Conservation (phyloP, 345 rosid species). For the Eutrema heterophyllum region DNA sequence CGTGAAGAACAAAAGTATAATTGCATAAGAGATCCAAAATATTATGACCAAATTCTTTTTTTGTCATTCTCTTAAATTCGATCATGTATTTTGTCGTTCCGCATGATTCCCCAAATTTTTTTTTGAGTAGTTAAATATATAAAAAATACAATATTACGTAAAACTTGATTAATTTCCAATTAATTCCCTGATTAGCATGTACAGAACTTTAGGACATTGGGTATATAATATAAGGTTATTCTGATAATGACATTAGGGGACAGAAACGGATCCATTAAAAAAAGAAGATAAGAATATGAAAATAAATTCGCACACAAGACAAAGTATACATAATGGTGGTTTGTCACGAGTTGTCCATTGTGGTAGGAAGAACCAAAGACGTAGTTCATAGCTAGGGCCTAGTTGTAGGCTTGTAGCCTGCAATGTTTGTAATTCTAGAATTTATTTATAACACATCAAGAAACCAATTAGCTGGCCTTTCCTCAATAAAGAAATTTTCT, state of each 20-base stretch:
- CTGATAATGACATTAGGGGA: neutral
- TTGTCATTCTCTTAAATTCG: too few species aligned
- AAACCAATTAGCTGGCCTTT: neutral
- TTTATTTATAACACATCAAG: neutral
- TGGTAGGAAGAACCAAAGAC: neutral
- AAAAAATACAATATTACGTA: too few species aligned
- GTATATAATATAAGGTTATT: neutral
- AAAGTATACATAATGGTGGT: neutral
- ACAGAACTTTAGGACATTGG: neutral
- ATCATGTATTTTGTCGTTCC: too few species aligned
- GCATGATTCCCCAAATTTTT: too few species aligned
- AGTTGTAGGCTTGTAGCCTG: neutral
- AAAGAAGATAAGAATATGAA: neutral
- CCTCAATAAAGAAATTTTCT: neutral
- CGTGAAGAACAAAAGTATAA: too few species aligned
- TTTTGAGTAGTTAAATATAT: too few species aligned
- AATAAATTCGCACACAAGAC: neutral
- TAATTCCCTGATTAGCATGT: neutral
- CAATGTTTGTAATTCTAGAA: neutral
- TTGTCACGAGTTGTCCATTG: constrained; percentile 10
- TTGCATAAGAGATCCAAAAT: too few species aligned
- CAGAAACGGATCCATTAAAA: neutral
- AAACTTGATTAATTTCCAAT: too few species aligned
- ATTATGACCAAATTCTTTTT: too few species aligned
- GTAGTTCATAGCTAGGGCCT: neutral